Evolutionary conservation across 2,329 filamentous ascomycete species (phyloP).

Genomic region (Paramyrothecium roridum): DNA sequence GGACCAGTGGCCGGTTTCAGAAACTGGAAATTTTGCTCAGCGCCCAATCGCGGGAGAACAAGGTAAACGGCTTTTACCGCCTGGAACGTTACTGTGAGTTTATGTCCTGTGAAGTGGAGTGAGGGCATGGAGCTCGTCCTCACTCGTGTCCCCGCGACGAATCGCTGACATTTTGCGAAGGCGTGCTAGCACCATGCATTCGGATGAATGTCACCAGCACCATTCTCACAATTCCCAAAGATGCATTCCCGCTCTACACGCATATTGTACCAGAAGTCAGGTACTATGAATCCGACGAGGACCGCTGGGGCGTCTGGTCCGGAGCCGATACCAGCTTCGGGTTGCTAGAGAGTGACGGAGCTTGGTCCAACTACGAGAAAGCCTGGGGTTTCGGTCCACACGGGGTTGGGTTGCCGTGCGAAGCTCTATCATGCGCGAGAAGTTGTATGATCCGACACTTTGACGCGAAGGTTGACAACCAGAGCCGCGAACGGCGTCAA

Average conservation of each 20-base stretch:
- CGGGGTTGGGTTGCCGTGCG: not conserved
- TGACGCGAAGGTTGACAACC: not conserved
- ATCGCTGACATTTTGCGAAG: not conserved
- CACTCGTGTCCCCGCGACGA: too few species aligned
- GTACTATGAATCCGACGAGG: not conserved
- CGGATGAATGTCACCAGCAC: not conserved
- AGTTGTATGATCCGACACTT: not conserved
- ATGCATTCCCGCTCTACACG: not conserved
- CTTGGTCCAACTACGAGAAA: not conserved
- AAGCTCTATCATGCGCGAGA: not conserved
- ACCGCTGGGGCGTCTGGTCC: not conserved
- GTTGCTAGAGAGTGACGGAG: not conserved
- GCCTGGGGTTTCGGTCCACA: not conserved
- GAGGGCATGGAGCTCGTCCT: too few species aligned
- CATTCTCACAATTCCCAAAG: not conserved
- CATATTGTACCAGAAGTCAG: not conserved
- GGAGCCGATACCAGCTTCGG: not conserved
- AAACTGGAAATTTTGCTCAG: not conserved
- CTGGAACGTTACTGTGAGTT: not conserved
- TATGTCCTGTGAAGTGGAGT: too few species aligned
- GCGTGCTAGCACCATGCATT: not conserved
- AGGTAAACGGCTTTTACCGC: not conserved
- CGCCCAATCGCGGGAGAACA: not conserved
- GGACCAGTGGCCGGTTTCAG: not conserved
- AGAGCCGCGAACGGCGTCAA: not conserved